Conservation (phyloP, 208 protist genomes). For the Leishmania amazonensis region DNA sequence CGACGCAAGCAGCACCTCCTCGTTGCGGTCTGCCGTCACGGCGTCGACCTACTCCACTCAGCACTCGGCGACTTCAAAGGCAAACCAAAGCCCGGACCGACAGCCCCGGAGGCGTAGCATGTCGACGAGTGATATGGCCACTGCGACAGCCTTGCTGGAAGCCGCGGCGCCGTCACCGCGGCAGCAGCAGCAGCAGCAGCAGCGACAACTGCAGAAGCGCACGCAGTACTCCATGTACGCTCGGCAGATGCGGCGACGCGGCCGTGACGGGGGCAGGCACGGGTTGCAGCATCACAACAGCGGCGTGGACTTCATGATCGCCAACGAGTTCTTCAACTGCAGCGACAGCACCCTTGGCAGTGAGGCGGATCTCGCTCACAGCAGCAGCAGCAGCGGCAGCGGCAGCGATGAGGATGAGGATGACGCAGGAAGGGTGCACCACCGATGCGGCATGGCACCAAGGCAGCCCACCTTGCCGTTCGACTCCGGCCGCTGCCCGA, state of each 20-base stretch:
- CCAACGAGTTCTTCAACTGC: conserved; percentile 22
- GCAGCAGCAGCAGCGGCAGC: neutral
- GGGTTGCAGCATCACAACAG: conserved; percentile 2
- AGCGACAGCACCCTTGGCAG: conserved; percentile 9
- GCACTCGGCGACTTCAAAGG: neutral
- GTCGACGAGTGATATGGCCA: neutral
- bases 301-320: conserved; percentile 24
- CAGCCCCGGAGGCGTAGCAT: neutral
- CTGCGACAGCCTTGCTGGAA: neutral
- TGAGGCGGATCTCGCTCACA: neutral
- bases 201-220: conserved; percentile 7
- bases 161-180: neutral
- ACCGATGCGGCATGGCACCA: neutral
- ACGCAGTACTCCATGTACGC: conserved; percentile 33
- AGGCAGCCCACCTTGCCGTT: neutral
- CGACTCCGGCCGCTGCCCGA: conserved; percentile 4
- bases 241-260: conserved; percentile 14
- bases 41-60: conserved; percentile 1
- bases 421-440: neutral
- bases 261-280: neutral
- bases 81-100: neutral
- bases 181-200: neutral
- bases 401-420: neutral
- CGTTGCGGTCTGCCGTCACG: neutral
- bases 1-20: neutral